Evolutionary conservation across 768 basidiomycete genomes (phyloP).

Genomic region (Boletus coccyginus): DNA sequence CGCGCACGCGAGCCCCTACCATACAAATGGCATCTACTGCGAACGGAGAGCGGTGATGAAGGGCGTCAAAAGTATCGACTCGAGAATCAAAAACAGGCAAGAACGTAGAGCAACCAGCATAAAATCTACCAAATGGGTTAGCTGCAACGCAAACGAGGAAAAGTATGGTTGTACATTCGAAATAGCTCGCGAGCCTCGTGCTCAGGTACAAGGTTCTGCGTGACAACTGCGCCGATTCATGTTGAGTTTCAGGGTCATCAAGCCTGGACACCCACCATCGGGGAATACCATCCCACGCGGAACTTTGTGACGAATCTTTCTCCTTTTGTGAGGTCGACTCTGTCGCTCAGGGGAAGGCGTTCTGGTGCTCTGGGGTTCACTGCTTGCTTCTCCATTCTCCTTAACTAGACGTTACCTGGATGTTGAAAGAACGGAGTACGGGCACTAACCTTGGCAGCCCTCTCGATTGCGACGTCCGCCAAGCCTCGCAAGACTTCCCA

Average conservation of each 20-base stretch:
- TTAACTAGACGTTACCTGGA: conserved; percentile 28
- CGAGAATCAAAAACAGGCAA: conserved; percentile 82
- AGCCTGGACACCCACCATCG: conserved; percentile 52
- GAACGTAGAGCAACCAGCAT: conserved; percentile 89
- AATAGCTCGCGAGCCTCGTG: conserved; percentile 84
- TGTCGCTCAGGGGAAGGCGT: conserved; percentile 72
- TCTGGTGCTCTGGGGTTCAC: conserved; percentile 73
- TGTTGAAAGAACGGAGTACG: neutral
- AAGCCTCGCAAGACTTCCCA: conserved; percentile 82
- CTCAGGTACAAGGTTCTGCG: conserved; percentile 77
- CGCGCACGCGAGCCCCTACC: conserved; percentile 87
- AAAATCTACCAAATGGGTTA: conserved; percentile 56
- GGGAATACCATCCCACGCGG: conserved; percentile 64
- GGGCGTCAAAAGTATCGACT: conserved; percentile 81
- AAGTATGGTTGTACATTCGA: conserved; percentile 53
- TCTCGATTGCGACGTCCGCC: conserved; percentile 77
- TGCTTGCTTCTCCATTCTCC: conserved; percentile 71
- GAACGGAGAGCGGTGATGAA: conserved; percentile 90
- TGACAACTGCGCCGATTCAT: conserved; percentile 56
- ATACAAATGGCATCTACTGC: conserved; percentile 91
- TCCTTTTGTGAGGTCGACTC: conserved; percentile 64
- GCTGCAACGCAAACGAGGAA: conserved; percentile 8
- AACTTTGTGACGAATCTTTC: conserved; percentile 64
- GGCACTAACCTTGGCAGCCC: conserved; percentile 65
- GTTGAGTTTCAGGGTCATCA: neutral